Percentiles rank a stretch among this genome's conserved stretches.
phyloP scores from a whole-genome alignment of 805 yeast species.

The Candida insectorum region DNA sequence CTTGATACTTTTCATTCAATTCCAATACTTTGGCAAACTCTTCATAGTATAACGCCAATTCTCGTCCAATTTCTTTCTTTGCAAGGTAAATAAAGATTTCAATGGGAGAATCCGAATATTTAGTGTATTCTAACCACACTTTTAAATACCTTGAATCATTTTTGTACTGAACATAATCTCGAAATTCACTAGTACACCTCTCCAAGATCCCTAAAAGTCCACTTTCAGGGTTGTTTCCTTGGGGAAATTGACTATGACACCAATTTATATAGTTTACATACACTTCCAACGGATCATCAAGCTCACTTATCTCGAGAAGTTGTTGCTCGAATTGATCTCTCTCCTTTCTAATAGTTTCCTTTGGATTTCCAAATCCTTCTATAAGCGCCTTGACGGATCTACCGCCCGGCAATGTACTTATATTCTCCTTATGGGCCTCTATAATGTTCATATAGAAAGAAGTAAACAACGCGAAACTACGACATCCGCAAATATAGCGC shows the following conservation, averaged over 20 bases:
- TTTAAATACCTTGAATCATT: slow-evolving; percentile 79
- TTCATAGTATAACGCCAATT: slow-evolving; percentile 71
- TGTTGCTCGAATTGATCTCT: slow-evolving; percentile 46
- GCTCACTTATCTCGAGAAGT: slow-evolving; percentile 51
- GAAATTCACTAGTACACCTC: slow-evolving; percentile 65
- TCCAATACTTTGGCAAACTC: slow-evolving; percentile 69
- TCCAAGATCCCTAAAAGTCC: slow-evolving; percentile 67
- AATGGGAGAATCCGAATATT: slow-evolving; percentile 62
- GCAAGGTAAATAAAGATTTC: slow-evolving; percentile 71
- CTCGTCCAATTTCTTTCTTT: slow-evolving; percentile 65
- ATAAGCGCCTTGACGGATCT: too few species aligned
- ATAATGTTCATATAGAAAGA: too few species aligned
- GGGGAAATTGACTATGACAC: slow-evolving; percentile 61
- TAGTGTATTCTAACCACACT: slow-evolving; percentile 79
- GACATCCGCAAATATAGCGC: too few species aligned
- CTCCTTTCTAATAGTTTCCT: slow-evolving; percentile 27
- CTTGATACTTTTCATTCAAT: slow-evolving; percentile 38
- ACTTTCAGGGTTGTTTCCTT: slow-evolving; percentile 58
- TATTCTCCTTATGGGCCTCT: slow-evolving; percentile 68
- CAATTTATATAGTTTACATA: slow-evolving; percentile 75
- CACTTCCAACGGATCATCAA: slow-evolving; percentile 81
- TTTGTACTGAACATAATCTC: slow-evolving; percentile 62
- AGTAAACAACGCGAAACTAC: too few species aligned
- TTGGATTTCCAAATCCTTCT: too few species aligned
- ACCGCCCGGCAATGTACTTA: slow-evolving; percentile 64